These are phyloP conservation scores for Saccharomyces hybrid DNA, from an alignment of 1,139 yeast genomes.

Conservation along the genomic window DNA sequence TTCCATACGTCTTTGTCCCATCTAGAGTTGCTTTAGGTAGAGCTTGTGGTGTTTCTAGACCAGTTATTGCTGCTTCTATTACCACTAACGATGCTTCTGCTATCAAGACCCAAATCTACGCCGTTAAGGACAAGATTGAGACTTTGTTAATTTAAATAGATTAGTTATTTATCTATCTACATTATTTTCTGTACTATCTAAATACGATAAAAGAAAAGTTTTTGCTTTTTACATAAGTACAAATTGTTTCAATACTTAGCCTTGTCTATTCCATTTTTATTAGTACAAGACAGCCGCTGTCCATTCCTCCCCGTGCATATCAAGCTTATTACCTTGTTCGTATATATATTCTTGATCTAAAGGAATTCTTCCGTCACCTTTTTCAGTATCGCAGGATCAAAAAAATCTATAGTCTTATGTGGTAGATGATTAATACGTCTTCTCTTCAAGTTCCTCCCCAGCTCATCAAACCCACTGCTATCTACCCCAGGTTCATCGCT, in stretches of 20 bases:
- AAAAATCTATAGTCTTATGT: background rate
- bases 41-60: slow-evolving; percentile 99
- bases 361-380: background rate
- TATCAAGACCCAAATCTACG: slow-evolving; percentile 92
- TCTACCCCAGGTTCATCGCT: background rate
- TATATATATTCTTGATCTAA: background rate
- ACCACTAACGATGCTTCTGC: slow-evolving; percentile 98
- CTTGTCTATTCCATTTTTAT: background rate
- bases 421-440: background rate
- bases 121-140: slow-evolving; percentile 98
- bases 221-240: background rate
- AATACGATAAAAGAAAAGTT: background rate
- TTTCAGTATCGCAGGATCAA: background rate
- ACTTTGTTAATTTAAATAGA: slow-evolving; percentile 73
- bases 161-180: background rate
- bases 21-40: slow-evolving; percentile 98
- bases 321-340: background rate
- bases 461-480: background rate
- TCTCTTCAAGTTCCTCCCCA: background rate
- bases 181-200: background rate
- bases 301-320: background rate
- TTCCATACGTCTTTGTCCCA: slow-evolving; percentile 97
- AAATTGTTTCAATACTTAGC: background rate
- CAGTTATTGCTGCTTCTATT: slow-evolving; percentile 97
- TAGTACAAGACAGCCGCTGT: background rate